These are phyloP conservation scores for Jacaranda copaia DNA, from an alignment of 257 asterid genomes.

Conservation along the genomic window DNA sequence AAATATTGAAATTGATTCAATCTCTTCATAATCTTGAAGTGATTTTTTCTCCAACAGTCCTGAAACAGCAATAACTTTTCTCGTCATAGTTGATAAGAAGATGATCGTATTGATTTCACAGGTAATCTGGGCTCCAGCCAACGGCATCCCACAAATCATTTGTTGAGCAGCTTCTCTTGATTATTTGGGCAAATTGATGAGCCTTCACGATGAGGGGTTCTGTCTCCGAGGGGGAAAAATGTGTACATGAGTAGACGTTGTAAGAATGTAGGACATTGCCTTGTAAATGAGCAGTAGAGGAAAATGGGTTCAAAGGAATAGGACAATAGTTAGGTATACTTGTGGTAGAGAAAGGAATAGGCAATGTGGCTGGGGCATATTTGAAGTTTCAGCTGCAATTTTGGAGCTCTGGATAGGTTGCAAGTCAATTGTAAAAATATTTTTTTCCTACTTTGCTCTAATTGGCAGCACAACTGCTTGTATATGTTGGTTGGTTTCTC, in stretches of 20 bases:
- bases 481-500: too few relatives aligned
- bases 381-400: constrained; percentile 50
- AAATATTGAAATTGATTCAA: too few relatives aligned
- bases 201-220: constrained; percentile 36
- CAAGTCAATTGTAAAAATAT: constrained; percentile 38
- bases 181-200: constrained; percentile 15
- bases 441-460: not conserved
- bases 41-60: too few relatives aligned
- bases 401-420: constrained; percentile 41
- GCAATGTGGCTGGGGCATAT: constrained; percentile 46
- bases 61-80: too few relatives aligned
- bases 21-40: too few relatives aligned
- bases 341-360: not conserved
- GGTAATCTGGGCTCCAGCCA: not conserved
- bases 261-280: constrained; percentile 52
- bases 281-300: constrained; percentile 63
- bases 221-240: constrained; percentile 33
- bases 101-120: constrained; percentile 16
- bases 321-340: constrained; percentile 35
- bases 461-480: too few relatives aligned
- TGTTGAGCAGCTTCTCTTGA: constrained; percentile 19
- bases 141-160: not conserved
- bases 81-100: not conserved
- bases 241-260: constrained; percentile 69
- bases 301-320: constrained; percentile 39